A percentile compares a stretch with the other conserved stretches of the same genome.
phyloP scores from a whole-genome alignment of 345 rosid species.

The Dipteronia dyeriana region DNA sequence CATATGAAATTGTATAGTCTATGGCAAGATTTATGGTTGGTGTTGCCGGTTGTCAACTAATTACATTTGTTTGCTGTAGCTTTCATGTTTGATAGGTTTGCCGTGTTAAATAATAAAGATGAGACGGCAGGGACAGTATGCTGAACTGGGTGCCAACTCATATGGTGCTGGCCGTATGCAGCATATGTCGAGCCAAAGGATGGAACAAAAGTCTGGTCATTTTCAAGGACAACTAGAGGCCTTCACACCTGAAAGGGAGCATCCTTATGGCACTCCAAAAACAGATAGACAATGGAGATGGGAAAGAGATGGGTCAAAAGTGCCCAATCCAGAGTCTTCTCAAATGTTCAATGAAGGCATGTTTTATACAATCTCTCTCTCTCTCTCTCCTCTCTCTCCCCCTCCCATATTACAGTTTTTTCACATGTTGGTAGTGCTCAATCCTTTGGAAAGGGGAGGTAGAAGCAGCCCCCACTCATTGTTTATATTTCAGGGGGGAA shows the following conservation, averaged over 20 bases:
- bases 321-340: constrained; percentile 53
- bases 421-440: background rate
- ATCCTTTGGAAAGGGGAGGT: background rate
- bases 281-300: constrained; percentile 68
- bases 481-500: no score
- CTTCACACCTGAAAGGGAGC: constrained; percentile 89
- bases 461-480: no score
- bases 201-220: constrained; percentile 49
- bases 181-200: constrained; percentile 46
- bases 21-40: background rate
- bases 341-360: constrained; percentile 61
- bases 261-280: constrained; percentile 45
- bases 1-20: background rate
- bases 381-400: no score
- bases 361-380: constrained; percentile 13
- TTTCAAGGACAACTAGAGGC: constrained; percentile 88
- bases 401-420: background rate
- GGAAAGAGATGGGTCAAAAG: constrained; percentile 73
- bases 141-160: constrained; percentile 51
- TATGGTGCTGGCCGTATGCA: constrained; percentile 65
- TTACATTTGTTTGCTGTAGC: constrained; percentile 12
- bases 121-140: constrained; percentile 74
- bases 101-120: constrained; percentile 29
- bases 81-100: constrained; percentile 18
- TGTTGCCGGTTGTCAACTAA: background rate